A percentile compares a stretch with the other conserved stretches of the same genome.
These are phyloP conservation scores for Sporothrix inflata DNA, from an alignment of 2,329 filamentous ascomycete genomes.

Conservation along the genomic window DNA sequence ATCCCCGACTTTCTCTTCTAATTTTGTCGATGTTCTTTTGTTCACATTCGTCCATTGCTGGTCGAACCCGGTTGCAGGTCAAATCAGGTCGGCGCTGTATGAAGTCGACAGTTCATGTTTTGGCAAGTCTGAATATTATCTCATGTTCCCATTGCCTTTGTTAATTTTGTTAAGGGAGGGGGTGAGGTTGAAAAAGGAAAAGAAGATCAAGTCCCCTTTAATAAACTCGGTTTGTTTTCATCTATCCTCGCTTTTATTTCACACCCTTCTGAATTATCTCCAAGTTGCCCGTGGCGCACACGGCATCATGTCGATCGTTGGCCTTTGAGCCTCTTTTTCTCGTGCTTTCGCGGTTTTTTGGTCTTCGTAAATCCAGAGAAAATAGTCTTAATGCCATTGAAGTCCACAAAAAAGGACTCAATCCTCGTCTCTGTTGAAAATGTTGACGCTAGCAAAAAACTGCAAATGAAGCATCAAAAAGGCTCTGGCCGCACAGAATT, in stretches of 20 bases:
- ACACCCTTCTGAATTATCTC: no score
- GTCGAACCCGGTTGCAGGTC: no score
- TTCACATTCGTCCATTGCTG: neutral
- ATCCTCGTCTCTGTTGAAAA: neutral
- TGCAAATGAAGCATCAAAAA: neutral
- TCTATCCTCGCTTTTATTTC: no score
- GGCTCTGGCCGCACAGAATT: neutral
- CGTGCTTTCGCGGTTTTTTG: neutral
- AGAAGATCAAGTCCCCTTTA: no score
- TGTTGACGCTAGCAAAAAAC: conserved; percentile 2
- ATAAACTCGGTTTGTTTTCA: no score
- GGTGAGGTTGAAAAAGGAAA: no score
- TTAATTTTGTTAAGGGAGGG: no score
- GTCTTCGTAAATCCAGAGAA: neutral
- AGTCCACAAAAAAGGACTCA: neutral
- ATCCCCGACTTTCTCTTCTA: no score
- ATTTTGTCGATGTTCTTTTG: neutral
- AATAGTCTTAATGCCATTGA: neutral
- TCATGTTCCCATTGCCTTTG: no score
- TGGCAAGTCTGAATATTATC: no score
- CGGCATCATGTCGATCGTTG: neutral
- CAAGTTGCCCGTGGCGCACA: neutral
- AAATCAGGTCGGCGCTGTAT: no score
- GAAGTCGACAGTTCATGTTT: no score
- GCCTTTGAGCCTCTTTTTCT: neutral